These are phyloP conservation scores for Nemania sp. DNA, from an alignment of 2,329 filamentous ascomycete genomes.

Conservation along the genomic window DNA sequence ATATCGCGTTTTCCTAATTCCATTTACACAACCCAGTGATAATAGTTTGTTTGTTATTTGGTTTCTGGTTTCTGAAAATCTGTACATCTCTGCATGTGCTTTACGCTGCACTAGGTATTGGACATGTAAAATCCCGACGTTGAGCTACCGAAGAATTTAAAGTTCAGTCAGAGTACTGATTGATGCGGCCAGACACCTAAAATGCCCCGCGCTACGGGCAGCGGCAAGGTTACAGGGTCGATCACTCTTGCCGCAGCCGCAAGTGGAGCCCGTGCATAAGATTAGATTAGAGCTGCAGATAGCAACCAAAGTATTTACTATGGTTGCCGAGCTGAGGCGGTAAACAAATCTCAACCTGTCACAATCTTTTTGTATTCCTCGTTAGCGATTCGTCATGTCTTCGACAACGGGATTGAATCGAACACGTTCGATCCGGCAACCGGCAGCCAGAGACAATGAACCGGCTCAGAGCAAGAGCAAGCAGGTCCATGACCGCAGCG, in stretches of 20 bases:
- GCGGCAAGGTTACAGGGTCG: background rate
- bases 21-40: no score
- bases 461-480: constrained; percentile 25
- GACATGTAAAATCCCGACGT: no score
- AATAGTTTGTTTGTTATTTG: no score
- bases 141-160: no score
- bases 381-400: constrained; percentile 43
- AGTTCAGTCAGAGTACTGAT: no score
- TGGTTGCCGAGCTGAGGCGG: constrained; percentile 1
- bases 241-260: background rate
- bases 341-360: constrained; percentile 22
- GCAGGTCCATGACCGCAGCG: constrained; percentile 27
- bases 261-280: no score
- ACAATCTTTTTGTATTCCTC: constrained; percentile 15
- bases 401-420: constrained; percentile 47
- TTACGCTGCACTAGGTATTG: no score
- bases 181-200: no score
- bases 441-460: constrained; percentile 29
- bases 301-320: background rate
- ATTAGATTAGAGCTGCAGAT: no score
- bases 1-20: no score
- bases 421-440: constrained; percentile 54
- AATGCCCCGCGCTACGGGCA: background rate
- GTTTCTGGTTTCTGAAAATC: no score
- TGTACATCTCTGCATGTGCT: no score